Evolutionary conservation across 257 asterid species (phyloP).

Genomic region (Paulownia fortunei): DNA sequence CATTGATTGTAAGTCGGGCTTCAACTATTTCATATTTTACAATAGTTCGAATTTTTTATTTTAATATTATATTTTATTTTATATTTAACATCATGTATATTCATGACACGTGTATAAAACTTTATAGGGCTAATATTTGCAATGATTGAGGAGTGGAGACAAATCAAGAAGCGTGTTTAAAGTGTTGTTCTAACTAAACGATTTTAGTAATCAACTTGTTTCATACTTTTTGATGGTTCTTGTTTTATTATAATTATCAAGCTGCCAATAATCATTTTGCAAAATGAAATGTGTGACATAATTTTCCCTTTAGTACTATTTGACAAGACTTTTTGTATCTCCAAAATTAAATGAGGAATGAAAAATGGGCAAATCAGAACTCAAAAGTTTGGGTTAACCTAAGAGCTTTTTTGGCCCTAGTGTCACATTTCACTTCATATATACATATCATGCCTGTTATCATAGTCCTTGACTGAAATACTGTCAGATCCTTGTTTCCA

Average conservation of each 20-base stretch:
- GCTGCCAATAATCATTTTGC: constrained; percentile 23
- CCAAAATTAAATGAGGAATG: constrained; percentile 16
- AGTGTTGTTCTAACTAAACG: constrained; percentile 2
- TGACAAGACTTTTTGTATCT: constrained; percentile 23
- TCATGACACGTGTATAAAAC: no score
- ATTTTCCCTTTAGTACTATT: not conserved
- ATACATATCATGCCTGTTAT: constrained; percentile 26
- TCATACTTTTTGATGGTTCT: not conserved
- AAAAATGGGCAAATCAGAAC: constrained; percentile 24
- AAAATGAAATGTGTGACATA: constrained; percentile 7
- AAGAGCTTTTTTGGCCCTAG: not conserved
- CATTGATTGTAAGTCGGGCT: no score
- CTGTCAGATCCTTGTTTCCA: constrained; percentile 29
- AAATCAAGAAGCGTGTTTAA: constrained; percentile 20
- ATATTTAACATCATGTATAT: no score
- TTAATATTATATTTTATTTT: no score
- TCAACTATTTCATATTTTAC: no score
- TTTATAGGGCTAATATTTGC: no score
- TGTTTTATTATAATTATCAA: not conserved
- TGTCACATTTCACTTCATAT: not conserved
- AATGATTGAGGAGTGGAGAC: constrained; percentile 18
- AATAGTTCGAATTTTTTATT: no score
- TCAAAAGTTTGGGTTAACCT: not conserved
- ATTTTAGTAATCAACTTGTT: constrained; percentile 4
- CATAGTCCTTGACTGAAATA: constrained; percentile 30